A percentile compares a stretch with the other conserved stretches of the same genome.
phyloP scores from a whole-genome alignment of 2,329 filamentous ascomycete species.

The Ophiostoma fasciatum region DNA sequence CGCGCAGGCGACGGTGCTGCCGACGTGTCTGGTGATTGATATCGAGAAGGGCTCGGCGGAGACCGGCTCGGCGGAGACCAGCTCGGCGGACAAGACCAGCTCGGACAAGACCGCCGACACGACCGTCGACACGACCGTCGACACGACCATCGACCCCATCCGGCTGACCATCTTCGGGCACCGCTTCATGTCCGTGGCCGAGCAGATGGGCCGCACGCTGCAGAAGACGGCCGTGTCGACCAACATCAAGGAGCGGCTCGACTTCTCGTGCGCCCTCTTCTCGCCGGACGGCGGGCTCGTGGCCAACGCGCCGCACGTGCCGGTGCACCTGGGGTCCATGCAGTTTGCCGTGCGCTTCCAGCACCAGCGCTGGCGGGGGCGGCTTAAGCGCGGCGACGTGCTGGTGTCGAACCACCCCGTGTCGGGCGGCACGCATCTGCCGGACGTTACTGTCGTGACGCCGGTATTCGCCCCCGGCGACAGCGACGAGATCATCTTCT shows the following conservation, averaged over 20 bases:
- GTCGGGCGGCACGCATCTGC: constrained; percentile 72
- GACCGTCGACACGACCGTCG: too few species aligned
- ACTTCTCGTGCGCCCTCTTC: constrained; percentile 72
- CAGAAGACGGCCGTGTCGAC: constrained; percentile 72
- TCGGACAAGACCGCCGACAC: too few species aligned
- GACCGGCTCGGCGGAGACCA: not conserved
- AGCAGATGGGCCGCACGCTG: constrained; percentile 67
- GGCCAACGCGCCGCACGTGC: constrained; percentile 68
- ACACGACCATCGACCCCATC: constrained; percentile 52
- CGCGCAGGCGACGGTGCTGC: constrained; percentile 60
- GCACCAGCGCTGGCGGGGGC: constrained; percentile 64
- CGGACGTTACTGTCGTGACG: constrained; percentile 64
- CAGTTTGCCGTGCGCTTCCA: constrained; percentile 66
- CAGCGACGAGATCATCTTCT: constrained; percentile 57
- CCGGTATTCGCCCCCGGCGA: constrained; percentile 50
- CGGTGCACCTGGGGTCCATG: constrained; percentile 71
- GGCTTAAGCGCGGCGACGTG: constrained; percentile 63
- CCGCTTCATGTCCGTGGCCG: constrained; percentile 73
- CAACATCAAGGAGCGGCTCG: constrained; percentile 69
- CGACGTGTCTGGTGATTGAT: constrained; percentile 82
- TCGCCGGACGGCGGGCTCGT: constrained; percentile 61
- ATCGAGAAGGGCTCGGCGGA: constrained; percentile 30
- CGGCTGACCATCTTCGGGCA: constrained; percentile 67
- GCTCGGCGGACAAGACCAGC: too few species aligned
- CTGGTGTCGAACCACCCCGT: constrained; percentile 73